Evolutionary conservation across 768 basidiomycete species (phyloP).

Genomic region (Paxillus ammoniavirescens): DNA sequence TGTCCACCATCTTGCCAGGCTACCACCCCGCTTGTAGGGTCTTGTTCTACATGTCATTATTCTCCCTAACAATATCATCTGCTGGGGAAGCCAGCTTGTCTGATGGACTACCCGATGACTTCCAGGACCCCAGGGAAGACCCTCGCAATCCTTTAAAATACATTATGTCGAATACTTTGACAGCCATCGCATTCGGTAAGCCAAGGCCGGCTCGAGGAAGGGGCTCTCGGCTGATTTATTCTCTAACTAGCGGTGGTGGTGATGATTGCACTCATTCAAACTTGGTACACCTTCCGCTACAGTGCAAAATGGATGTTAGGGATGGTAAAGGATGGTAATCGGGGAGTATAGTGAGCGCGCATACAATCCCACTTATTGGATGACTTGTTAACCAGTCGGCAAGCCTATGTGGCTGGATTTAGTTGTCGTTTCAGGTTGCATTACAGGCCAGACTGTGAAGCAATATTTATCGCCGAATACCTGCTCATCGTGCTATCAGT

Average conservation of each 20-base stretch:
- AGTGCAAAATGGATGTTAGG: constrained; percentile 59
- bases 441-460: constrained; percentile 48
- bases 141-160: constrained; percentile 52
- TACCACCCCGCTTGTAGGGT: too few relatives aligned
- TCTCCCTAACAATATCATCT: too few relatives aligned
- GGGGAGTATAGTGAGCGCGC: constrained; percentile 50
- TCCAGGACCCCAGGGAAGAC: constrained; percentile 48
- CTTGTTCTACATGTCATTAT: too few relatives aligned
- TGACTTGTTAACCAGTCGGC: not conserved
- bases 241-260: constrained; percentile 31
- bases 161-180: constrained; percentile 53
- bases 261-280: constrained; percentile 42
- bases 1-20: too few relatives aligned
- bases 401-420: constrained; percentile 61
- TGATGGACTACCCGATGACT: constrained; percentile 2
- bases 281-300: constrained; percentile 39
- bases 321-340: constrained; percentile 57
- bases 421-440: constrained; percentile 56
- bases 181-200: constrained; percentile 49
- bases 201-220: not conserved
- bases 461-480: constrained; percentile 55
- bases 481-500: constrained; percentile 60
- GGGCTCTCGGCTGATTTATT: too few relatives aligned
- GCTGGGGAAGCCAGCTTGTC: not conserved
- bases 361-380: not conserved